Conservation (phyloP, 768 basidiomycete genomes). For the Flagelloscypha sp. region DNA sequence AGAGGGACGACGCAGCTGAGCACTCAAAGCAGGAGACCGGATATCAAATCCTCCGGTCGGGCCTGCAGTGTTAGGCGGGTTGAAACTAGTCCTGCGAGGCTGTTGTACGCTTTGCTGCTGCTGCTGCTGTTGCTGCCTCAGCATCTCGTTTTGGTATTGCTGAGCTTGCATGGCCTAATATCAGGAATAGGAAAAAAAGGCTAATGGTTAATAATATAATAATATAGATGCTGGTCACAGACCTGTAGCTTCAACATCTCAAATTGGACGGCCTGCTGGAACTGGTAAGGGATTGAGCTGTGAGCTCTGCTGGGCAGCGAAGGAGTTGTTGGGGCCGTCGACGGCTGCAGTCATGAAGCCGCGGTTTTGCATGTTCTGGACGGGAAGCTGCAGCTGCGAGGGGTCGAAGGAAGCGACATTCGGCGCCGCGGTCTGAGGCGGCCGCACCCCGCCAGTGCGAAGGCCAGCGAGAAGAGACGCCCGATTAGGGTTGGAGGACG, state of each 20-base stretch:
- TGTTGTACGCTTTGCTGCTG: slow-evolving; percentile 33
- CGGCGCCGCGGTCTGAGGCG: slow-evolving; percentile 67
- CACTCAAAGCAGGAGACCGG: slow-evolving; percentile 43
- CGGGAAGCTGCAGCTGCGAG: slow-evolving; percentile 31
- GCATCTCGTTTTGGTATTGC: slow-evolving; percentile 66
- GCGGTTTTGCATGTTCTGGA: slow-evolving; percentile 42
- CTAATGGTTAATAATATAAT: slow-evolving; percentile 1
- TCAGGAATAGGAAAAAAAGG: slow-evolving; percentile 7
- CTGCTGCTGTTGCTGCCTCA: slow-evolving; percentile 42
- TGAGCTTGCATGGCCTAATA: slow-evolving; percentile 60
- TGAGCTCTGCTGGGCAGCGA: slow-evolving; percentile 57
- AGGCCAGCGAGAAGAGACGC: slow-evolving; percentile 84
- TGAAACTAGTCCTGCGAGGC: slow-evolving; percentile 43
- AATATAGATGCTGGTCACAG: slow-evolving; percentile 14
- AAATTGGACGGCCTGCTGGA: slow-evolving; percentile 72
- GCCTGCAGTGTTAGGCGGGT: slow-evolving; percentile 66
- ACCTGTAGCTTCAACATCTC: slow-evolving; percentile 81
- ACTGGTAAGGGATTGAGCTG: slow-evolving; percentile 46
- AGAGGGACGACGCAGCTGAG: slow-evolving; percentile 57
- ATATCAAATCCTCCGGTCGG: slow-evolving; percentile 62
- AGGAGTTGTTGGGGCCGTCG: slow-evolving; percentile 59
- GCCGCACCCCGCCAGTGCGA: slow-evolving; percentile 82
- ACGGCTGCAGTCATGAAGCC: slow-evolving; percentile 69
- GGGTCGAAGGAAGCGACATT: slow-evolving; percentile 50
- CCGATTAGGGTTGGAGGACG: slow-evolving; percentile 41